Conservation (phyloP, 2,329 filamentous ascomycete genomes). For the Colletotrichum endophyticum region DNA sequence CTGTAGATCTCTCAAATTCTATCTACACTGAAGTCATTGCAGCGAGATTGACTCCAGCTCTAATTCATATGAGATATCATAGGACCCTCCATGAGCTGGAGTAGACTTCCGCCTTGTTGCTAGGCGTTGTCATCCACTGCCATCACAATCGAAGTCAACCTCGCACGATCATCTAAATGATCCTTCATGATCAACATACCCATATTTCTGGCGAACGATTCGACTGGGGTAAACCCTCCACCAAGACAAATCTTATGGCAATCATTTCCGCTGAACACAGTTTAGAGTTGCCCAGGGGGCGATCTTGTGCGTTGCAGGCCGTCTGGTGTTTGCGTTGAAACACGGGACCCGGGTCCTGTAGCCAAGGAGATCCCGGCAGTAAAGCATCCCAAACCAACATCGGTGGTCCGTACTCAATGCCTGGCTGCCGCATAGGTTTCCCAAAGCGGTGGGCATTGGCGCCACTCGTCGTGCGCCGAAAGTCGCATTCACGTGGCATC, state of each 20-base stretch:
- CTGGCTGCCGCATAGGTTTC: background rate
- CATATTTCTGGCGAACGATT: background rate
- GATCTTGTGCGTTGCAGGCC: background rate
- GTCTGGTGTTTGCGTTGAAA: constrained; percentile 10
- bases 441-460: background rate
- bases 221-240: background rate
- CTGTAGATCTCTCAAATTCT: background rate
- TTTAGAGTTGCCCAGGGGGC: background rate
- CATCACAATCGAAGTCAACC: background rate
- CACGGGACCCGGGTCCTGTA: background rate
- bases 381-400: background rate
- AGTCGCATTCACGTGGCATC: background rate
- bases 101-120: background rate
- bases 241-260: background rate
- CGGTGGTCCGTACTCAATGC: background rate
- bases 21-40: background rate
- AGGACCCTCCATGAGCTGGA: background rate
- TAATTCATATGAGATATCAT: background rate
- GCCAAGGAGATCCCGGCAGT: background rate
- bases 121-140: background rate
- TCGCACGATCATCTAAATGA: background rate
- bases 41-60: background rate
- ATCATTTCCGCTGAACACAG: background rate
- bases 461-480: background rate
- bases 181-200: background rate